Percentiles rank a stretch among this genome's conserved stretches.
Conservation (phyloP, 1,284 basidiomycete genomes). For the Fomes fomentarius region DNA sequence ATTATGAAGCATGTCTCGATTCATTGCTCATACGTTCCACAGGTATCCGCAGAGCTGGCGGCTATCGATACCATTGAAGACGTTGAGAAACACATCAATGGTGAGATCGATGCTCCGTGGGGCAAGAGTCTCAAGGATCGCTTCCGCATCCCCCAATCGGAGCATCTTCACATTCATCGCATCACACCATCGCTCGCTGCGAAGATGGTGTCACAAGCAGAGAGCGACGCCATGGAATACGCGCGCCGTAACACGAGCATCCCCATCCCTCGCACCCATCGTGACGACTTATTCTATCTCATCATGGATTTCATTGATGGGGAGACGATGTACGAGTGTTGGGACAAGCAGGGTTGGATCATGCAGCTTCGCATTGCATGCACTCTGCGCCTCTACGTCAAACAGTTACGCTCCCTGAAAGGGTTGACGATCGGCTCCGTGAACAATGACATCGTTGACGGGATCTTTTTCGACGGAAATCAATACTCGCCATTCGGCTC, state of each 20-base stretch:
- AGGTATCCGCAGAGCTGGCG: no score
- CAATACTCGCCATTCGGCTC: conserved; percentile 6
- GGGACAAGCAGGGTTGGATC: conserved; percentile 20
- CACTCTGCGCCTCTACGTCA: conserved; percentile 29
- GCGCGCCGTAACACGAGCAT: conserved; percentile 27
- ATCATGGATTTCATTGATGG: conserved; percentile 31
- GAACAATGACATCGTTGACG: conserved; percentile 12
- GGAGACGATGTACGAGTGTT: conserved; percentile 26
- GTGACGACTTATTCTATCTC: conserved; percentile 11
- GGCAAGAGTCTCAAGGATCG: conserved; percentile 2
- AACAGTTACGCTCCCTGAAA: conserved; percentile 22
- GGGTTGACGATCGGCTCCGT: conserved; percentile 8
- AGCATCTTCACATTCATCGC: not conserved
- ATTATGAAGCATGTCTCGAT: not conserved
- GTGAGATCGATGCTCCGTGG: not conserved
- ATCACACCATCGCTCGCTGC: conserved; percentile 4
- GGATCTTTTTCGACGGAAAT: conserved; percentile 17
- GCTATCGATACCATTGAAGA: not conserved
- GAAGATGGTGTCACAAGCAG: conserved; percentile 24
- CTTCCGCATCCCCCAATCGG: not conserved
- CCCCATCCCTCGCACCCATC: conserved; percentile 26
- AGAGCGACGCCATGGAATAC: conserved; percentile 23
- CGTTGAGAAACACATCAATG: not conserved
- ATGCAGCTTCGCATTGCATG: conserved; percentile 30
- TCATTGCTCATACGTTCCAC: not conserved